Evolutionary conservation across 495 filamentous ascomycete species (phyloP).

Genomic region (Daldinia vernicosa): DNA sequence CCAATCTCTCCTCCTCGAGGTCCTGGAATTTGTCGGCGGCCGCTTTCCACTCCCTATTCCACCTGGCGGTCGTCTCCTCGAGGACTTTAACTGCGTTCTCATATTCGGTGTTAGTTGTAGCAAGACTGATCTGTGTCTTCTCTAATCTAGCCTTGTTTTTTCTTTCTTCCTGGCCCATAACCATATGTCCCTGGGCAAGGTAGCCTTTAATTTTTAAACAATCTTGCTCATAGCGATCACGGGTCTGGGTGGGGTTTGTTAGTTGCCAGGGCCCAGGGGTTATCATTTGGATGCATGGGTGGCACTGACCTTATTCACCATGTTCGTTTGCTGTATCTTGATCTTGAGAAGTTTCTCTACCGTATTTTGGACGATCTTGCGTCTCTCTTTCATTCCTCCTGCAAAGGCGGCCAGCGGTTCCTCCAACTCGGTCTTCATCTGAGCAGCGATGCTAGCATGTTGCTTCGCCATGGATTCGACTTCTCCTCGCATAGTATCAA

Average conservation of each 20-base stretch:
- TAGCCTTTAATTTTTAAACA: constrained; percentile 98
- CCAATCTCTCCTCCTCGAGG: constrained; percentile 94
- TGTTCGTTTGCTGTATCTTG: constrained; percentile 89
- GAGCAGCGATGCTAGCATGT: constrained; percentile 84
- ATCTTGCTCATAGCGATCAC: constrained; percentile 96
- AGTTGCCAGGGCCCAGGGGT: constrained; percentile 30
- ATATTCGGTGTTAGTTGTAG: constrained; percentile 90
- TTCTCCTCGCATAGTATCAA: constrained; percentile 88
- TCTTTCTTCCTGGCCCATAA: constrained; percentile 98
- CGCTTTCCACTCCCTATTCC: constrained; percentile 98
- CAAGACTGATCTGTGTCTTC: constrained; percentile 96
- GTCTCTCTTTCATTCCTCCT: constrained; percentile 90
- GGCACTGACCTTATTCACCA: constrained; percentile 82
- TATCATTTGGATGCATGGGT: constrained; percentile 1
- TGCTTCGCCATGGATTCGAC: constrained; percentile 95
- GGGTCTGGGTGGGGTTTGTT: constrained; percentile 63
- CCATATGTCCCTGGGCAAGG: constrained; percentile 98
- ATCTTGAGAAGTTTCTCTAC: constrained; percentile 93
- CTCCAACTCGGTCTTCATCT: constrained; percentile 98
- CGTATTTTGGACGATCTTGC: constrained; percentile 93
- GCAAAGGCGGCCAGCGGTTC: constrained; percentile 92
- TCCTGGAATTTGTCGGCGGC: constrained; percentile 99
- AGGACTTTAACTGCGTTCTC: constrained; percentile 89
- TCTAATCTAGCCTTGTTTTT: constrained; percentile 99
- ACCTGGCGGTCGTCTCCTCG: constrained; percentile 94